Percentiles rank a stretch among this genome's conserved stretches.
Evolutionary conservation across 2,329 filamentous ascomycete species (phyloP).

Genomic region (Colletotrichum magnum): DNA sequence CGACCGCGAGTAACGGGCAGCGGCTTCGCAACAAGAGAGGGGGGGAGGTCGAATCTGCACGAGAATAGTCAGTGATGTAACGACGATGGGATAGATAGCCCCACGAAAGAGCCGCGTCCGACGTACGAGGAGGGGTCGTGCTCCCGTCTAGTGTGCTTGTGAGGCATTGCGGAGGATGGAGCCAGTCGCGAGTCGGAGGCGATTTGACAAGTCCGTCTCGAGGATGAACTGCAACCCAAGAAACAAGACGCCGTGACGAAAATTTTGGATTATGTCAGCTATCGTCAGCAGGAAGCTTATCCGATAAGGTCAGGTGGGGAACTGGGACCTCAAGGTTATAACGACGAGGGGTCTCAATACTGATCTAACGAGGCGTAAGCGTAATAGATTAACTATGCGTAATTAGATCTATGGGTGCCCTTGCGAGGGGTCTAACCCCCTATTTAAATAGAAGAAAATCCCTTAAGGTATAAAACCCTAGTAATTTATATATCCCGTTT

Average conservation of each 20-base stretch:
- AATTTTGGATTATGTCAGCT: conserved; percentile 33
- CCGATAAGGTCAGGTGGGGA: conserved; percentile 9
- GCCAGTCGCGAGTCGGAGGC: not conserved
- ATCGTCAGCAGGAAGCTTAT: conserved; percentile 3
- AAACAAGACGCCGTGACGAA: conserved; percentile 2
- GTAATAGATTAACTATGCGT: too few species aligned
- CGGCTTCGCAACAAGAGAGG: conserved; percentile 63
- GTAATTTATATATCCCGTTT: too few species aligned
- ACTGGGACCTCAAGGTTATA: too few species aligned
- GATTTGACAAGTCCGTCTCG: too few species aligned
- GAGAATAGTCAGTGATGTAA: conserved; percentile 25
- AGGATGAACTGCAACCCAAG: too few species aligned
- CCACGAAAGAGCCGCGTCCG: not conserved
- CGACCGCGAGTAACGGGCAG: conserved; percentile 59
- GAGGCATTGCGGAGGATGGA: conserved; percentile 73
- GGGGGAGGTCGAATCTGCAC: conserved; percentile 65
- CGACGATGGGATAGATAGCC: not conserved
- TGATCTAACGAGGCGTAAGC: too few species aligned
- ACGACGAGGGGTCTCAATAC: too few species aligned
- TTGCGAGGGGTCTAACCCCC: too few species aligned
- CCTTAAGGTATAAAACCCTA: too few species aligned
- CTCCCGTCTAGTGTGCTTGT: conserved; percentile 83
- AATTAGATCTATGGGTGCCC: too few species aligned
- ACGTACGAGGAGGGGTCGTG: conserved; percentile 69
- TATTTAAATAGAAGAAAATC: too few species aligned